Base-by-base conservation (phyloP, 192 early-diverging fungal species). In the Oehlia diaphana region DNA sequence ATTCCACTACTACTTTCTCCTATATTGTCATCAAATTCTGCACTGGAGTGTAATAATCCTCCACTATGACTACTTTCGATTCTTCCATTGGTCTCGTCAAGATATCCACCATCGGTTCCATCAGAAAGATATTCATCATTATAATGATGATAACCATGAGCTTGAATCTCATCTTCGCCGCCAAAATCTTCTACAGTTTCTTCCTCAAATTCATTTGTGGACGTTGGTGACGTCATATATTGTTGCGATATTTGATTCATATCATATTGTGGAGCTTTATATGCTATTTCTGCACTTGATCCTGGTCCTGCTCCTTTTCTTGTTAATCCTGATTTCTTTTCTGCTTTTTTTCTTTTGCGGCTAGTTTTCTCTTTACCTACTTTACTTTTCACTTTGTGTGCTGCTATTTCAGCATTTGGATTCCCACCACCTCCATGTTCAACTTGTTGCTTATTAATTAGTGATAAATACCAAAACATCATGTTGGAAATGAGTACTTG, bases 381-480 rank as follows among this genome's bases (percentile, higher is more conserved):
- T 50, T 77, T 77, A 77, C 76, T 77, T 67, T 77, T 77, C 19
- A 67, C 64, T 50, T 67, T 77, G 19, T 39, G 14, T 66, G 42
- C 63, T 28, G 47, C 76, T 21, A 66, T 77, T 44, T 67, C 47
- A 9, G 76, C 76, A 66, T 77, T 77, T 42, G 44, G 64, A 28
- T 77, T 77, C 10, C 28, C 21, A 9, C 23, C 39, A 14, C 35
- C 75, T 53, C 75, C 75, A 66, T 77, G n/a, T 77, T 77, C 76
- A 23, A 50, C 21, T n/a, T 84, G 74, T 68, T 83, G 87, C 21
- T 89, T 89, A 74, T 92, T 91, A 66, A 93, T 90, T 6, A 93
- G 87, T 42, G 90, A 91, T 63, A 94, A 82, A 81, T 94, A 94
- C 93, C 93, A 94, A 80, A 94, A 93, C 90, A 94, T 91, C 88